Evolutionary conservation across 2,329 filamentous ascomycete genomes (phyloP), one percentile per base, ranked within the genome.

Genomic region (Microcera coccophila): DNA sequence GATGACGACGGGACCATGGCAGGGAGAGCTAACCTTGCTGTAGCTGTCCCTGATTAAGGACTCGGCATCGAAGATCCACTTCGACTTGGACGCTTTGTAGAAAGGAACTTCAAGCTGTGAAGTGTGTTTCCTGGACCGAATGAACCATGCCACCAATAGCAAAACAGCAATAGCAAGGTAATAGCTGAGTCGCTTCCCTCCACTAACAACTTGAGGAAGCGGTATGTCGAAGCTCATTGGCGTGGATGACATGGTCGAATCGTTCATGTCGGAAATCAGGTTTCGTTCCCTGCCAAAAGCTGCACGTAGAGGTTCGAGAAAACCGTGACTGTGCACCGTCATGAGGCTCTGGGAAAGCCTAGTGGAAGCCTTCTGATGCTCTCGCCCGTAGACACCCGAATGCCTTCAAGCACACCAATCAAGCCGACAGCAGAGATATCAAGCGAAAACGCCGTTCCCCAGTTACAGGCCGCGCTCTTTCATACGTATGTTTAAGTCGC

Each of bases 11-110:
- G 11, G 15, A 4, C 29, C 8, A 8, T n/a, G 8, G 11, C 0
- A 15, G 12, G 15, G 19, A 5, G n/a, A 22, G 33, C 52, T 12
- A 39, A 74, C 72, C 65, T 74, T 73, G 49, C 56, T 58, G 45
- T 76, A 76, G 53, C 73, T 76, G 34, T 75, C 70, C 39, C 64
- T 66, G 14, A 76, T 65, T 24, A 74, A 55, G 2, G 55, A 59
- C 53, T 76, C 73, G 19, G 73, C 73, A 44, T 67, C 66, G 39
- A 76, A 74, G 50, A 75, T 72, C 73, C 73, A 76, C 56, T 69
- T 74, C 38, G 65, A 61, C 52, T 70, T 71, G 5, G 70, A 64
- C 0, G 72, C 73, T 48, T 72, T 69, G 57, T 73, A 76, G 37
- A 71, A 70, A 0, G 73, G 73, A 4, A 67, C 61, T 10, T 67